Evolutionary conservation across 805 yeast species (phyloP).

Genomic region (Nakazawaea pomicola): DNA sequence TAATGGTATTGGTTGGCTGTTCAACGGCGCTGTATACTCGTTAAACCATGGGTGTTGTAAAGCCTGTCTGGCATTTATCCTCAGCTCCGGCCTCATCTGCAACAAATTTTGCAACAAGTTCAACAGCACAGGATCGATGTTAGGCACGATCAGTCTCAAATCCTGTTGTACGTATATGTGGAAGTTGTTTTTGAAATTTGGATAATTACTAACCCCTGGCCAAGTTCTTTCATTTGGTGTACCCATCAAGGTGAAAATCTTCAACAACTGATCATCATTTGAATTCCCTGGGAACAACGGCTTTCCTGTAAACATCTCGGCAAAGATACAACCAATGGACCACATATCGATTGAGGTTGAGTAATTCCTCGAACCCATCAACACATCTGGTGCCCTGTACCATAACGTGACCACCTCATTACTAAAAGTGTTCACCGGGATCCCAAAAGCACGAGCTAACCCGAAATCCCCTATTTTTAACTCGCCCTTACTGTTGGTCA

Average conservation of each 20-base stretch:
- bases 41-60: conserved; percentile 77
- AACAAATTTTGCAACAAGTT: conserved; percentile 56
- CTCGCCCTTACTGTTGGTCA: conserved; percentile 86
- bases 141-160: conserved; percentile 61
- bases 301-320: conserved; percentile 98
- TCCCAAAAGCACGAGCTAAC: conserved; percentile 94
- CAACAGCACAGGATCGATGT: conserved; percentile 63
- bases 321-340: conserved; percentile 98
- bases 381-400: conserved; percentile 97
- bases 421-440: conserved; percentile 94
- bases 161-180: conserved; percentile 88
- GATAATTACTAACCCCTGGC: conserved; percentile 92
- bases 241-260: conserved; percentile 90
- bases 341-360: conserved; percentile 97
- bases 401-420: conserved; percentile 97
- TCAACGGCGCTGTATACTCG: conserved; percentile 42
- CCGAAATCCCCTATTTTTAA: conserved; percentile 96
- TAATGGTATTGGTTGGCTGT: conserved; percentile 12
- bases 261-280: conserved; percentile 90
- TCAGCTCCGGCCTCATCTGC: conserved; percentile 58
- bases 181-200: conserved; percentile 83
- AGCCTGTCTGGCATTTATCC: conserved; percentile 57
- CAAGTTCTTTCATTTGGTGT: conserved; percentile 94
- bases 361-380: conserved; percentile 91
- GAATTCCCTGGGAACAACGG: conserved; percentile 96